These are phyloP conservation scores for Mangifera indica DNA, from an alignment of 345 rosid species.

Conservation along the genomic window DNA sequence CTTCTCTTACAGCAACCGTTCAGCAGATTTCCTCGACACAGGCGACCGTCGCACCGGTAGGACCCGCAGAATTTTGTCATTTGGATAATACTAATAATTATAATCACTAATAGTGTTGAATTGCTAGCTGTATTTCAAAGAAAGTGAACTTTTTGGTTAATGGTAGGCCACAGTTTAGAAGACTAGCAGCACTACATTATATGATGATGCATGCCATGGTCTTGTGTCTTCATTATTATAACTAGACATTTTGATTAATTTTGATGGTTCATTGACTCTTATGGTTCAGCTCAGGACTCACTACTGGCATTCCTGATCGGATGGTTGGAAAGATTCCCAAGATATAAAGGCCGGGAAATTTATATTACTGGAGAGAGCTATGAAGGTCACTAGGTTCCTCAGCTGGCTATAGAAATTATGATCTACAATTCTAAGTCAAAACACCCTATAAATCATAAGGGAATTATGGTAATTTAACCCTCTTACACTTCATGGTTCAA, in stretches of 20 bases:
- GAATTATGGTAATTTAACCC: constrained; percentile 64
- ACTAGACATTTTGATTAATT: background rate
- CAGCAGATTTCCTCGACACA: constrained; percentile 74
- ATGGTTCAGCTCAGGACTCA: constrained; percentile 74
- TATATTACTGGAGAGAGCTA: constrained; percentile 93
- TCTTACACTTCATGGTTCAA: background rate
- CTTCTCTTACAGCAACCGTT: constrained; percentile 87
- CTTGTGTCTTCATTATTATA: constrained; percentile 3
- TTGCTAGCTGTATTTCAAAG: background rate
- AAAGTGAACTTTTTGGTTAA: background rate
- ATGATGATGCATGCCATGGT: background rate
- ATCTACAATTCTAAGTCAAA: constrained; percentile 51
- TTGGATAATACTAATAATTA: no score
- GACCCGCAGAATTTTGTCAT: no score
- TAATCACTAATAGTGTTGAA: background rate
- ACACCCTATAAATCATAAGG: constrained; percentile 67
- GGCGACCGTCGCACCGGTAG: constrained; percentile 88
- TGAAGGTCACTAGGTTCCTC: constrained; percentile 98
- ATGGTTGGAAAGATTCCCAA: constrained; percentile 83
- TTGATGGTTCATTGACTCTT: constrained; percentile 2
- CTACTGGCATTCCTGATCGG: constrained; percentile 62
- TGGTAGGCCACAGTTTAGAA: constrained; percentile 17
- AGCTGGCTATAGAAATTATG: constrained; percentile 76
- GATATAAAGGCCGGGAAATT: constrained; percentile 69
- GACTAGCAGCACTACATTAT: constrained; percentile 12